Evolutionary conservation across 2,329 filamentous ascomycete genomes (phyloP).

Genomic region (Fusarium algeriense): DNA sequence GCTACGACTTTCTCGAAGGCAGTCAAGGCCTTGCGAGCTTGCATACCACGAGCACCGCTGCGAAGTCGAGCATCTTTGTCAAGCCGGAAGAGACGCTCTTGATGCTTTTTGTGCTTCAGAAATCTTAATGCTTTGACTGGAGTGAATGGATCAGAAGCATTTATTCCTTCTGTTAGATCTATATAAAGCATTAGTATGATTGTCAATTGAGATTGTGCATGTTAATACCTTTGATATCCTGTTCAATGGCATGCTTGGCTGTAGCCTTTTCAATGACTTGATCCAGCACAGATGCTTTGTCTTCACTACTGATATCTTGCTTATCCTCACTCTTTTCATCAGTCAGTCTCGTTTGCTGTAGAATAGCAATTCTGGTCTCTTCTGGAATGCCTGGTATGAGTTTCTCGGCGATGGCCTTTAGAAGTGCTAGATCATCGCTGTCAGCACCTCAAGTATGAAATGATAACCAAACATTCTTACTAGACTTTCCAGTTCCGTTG

Average conservation of each 20-base stretch:
- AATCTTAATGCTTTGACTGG: slow-evolving; percentile 71
- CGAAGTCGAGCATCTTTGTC: slow-evolving; percentile 80
- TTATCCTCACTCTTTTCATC: slow-evolving; percentile 50
- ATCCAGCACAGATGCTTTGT: slow-evolving; percentile 66
- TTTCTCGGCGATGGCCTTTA: slow-evolving; percentile 81
- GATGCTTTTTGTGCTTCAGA: slow-evolving; percentile 72
- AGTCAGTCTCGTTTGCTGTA: slow-evolving; percentile 72
- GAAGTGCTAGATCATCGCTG: slow-evolving; percentile 64
- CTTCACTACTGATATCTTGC: slow-evolving; percentile 6
- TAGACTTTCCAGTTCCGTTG: slow-evolving; percentile 88
- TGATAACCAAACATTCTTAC: slow-evolving; percentile 55
- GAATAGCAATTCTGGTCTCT: slow-evolving; percentile 72
- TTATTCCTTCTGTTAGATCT: slow-evolving; percentile 71
- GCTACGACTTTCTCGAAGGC: slow-evolving; percentile 75
- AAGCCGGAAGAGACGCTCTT: slow-evolving; percentile 73
- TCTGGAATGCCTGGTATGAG: slow-evolving; percentile 81
- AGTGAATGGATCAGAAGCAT: slow-evolving; percentile 66
- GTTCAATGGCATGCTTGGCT: slow-evolving; percentile 67
- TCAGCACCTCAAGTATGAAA: neutral
- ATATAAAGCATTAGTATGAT: neutral
- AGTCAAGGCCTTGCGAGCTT: slow-evolving; percentile 80
- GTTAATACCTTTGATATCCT: slow-evolving; percentile 68
- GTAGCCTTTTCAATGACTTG: slow-evolving; percentile 74
- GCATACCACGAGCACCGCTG: slow-evolving; percentile 79
- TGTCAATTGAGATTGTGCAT: rapidly evolving